A percentile compares a stretch with the other conserved stretches of the same genome.
Conservation (phyloP, 2,329 filamentous ascomycete species). For the Aureobasidium musti region DNA sequence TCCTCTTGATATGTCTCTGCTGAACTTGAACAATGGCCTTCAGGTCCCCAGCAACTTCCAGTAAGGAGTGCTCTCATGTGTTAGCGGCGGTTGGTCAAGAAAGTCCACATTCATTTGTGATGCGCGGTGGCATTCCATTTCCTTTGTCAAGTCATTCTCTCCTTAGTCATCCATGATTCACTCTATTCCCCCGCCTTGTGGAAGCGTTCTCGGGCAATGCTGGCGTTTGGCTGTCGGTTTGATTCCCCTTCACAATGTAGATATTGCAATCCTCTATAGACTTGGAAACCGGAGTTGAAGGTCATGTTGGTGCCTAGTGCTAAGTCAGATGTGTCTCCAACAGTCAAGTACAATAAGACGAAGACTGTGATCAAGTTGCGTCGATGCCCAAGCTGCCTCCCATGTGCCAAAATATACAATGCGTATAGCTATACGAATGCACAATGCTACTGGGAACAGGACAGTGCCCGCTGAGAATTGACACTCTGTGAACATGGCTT, state of each 20-base stretch:
- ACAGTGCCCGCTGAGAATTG: too few species aligned
- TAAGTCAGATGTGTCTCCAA: neutral
- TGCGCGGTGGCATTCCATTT: neutral
- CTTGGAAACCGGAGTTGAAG: neutral
- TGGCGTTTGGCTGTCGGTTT: conserved; percentile 17
- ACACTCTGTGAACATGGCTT: too few species aligned
- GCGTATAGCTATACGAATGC: too few species aligned
- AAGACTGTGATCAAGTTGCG: too few species aligned
- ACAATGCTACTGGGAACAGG: too few species aligned
- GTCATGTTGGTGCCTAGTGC: neutral
- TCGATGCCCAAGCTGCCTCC: too few species aligned
- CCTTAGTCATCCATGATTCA: conserved; percentile 25
- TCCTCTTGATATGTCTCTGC: conserved; percentile 70
- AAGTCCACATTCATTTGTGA: conserved; percentile 10
- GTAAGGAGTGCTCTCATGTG: neutral
- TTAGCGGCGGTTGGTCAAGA: neutral
- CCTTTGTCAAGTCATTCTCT: conserved; percentile 23
- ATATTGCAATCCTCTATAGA: conserved; percentile 25
- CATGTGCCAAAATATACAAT: too few species aligned
- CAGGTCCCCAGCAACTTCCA: conserved; percentile 29
- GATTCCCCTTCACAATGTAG: conserved; percentile 26
- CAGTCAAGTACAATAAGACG: neutral
- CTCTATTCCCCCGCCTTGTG: conserved; percentile 29
- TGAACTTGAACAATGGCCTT: conserved; percentile 57
- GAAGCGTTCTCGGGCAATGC: conserved; percentile 25